A percentile compares a stretch with the other conserved stretches of the same genome.
Conservation (phyloP, 2,329 filamentous ascomycete genomes). For the Cercospora citrullina region DNA sequence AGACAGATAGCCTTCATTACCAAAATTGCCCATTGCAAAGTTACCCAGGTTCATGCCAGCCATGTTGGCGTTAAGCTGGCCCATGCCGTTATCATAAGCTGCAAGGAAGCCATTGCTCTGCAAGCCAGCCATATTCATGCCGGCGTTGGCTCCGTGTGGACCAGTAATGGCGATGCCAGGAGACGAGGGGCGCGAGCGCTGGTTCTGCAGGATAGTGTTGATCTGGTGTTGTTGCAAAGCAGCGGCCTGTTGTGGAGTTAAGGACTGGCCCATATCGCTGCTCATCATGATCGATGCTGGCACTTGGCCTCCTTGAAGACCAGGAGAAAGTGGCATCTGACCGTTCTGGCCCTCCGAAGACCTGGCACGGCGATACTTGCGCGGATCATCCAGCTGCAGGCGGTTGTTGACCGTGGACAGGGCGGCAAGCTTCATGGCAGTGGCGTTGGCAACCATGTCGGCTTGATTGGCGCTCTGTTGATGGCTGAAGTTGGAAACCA, state of each 20-base stretch:
- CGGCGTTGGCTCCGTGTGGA: slow-evolving; percentile 52
- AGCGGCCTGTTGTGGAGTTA: slow-evolving; percentile 61
- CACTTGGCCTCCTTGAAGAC: slow-evolving; percentile 42
- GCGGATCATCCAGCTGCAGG: slow-evolving; percentile 92
- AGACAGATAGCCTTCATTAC: slow-evolving; percentile 83
- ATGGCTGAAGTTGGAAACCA: slow-evolving; percentile 77
- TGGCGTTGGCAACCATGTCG: slow-evolving; percentile 98
- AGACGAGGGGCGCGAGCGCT: slow-evolving; percentile 84
- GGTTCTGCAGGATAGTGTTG: slow-evolving; percentile 73
- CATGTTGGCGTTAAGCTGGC: slow-evolving; percentile 65
- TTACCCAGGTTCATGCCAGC: slow-evolving; percentile 63
- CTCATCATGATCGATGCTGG: slow-evolving; percentile 79
- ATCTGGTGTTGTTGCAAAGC: slow-evolving; percentile 66
- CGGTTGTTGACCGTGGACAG: slow-evolving; percentile 98
- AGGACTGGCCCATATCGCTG: slow-evolving; percentile 85
- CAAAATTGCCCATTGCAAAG: slow-evolving; percentile 64
- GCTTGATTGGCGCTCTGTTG: slow-evolving; percentile 67
- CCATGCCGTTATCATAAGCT: slow-evolving; percentile 69
- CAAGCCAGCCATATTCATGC: slow-evolving; percentile 60
- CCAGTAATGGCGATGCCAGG: slow-evolving; percentile 81
- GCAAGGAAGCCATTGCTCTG: slow-evolving; percentile 92
- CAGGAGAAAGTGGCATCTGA: slow-evolving; percentile 61
- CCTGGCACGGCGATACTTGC: slow-evolving; percentile 88
- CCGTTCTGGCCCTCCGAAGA: slow-evolving; percentile 62
- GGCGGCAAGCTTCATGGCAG: slow-evolving; percentile 96